Percentiles rank a stretch among this genome's conserved stretches.
Conservation (phyloP, 2,329 filamentous ascomycete genomes). For the Monosporascus sp. region DNA sequence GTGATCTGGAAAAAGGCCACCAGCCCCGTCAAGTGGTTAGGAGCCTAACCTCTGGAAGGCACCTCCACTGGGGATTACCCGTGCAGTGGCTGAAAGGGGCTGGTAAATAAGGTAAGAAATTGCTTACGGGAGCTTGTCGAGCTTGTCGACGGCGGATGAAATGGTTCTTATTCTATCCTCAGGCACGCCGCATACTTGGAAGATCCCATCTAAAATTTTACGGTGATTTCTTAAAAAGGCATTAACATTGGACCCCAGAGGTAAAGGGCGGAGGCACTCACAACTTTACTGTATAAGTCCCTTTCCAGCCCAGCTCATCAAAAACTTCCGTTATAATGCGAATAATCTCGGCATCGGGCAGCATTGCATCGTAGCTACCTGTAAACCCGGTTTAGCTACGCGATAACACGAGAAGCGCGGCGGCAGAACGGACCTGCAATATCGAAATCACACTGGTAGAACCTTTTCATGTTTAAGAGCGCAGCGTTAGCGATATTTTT, state of each 20-base stretch:
- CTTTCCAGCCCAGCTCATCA: constrained; percentile 62
- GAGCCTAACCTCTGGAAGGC: too few species aligned
- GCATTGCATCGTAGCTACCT: constrained; percentile 64
- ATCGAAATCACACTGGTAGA: constrained; percentile 79
- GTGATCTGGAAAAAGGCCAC: neutral
- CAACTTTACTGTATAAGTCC: constrained; percentile 68
- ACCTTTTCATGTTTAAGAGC: constrained; percentile 24
- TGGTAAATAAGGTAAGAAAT: neutral
- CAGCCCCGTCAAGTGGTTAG: too few species aligned
- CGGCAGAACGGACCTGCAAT: constrained; percentile 47
- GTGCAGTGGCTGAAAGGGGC: too few species aligned
- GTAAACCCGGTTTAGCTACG: neutral
- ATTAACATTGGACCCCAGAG: neutral
- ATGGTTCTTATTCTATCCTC: constrained; percentile 68
- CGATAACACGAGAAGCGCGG: neutral
- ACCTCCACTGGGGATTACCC: too few species aligned
- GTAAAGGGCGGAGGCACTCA: neutral
- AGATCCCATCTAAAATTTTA: constrained; percentile 72
- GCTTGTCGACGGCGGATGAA: constrained; percentile 72
- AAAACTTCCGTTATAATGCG: constrained; percentile 69
- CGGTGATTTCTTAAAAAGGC: constrained; percentile 58
- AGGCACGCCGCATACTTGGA: constrained; percentile 73
- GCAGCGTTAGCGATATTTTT: neutral
- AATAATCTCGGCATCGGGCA: constrained; percentile 70
- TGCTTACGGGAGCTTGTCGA: constrained; percentile 63